phyloP scores from a whole-genome alignment of 495 filamentous ascomycete species.

The Xylaria venustula region DNA sequence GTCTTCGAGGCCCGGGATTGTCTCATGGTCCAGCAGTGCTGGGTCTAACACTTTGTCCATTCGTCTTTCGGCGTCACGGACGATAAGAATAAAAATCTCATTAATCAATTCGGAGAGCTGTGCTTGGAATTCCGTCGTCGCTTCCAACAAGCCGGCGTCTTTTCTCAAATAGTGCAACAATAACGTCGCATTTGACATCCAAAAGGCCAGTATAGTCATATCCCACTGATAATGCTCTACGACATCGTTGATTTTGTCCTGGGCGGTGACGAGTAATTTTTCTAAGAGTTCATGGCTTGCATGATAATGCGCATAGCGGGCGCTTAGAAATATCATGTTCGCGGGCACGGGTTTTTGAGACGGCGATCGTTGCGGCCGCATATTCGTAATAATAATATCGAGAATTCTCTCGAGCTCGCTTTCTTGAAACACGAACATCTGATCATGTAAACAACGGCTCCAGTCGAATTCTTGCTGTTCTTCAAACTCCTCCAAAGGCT shows the following conservation, averaged over 20 bases:
- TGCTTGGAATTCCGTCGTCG: slow-evolving; percentile 86
- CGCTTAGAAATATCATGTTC: slow-evolving; percentile 93
- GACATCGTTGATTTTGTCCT: slow-evolving; percentile 94
- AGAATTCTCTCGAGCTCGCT: slow-evolving; percentile 84
- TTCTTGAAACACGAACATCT: slow-evolving; percentile 99
- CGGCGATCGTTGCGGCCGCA: slow-evolving; percentile 93
- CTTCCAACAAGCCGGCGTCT: slow-evolving; percentile 74
- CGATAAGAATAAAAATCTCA: slow-evolving; percentile 98
- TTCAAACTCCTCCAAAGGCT: slow-evolving; percentile 82
- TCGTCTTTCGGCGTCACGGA: slow-evolving; percentile 92
- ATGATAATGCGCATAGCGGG: slow-evolving; percentile 96
- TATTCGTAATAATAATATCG: slow-evolving; percentile 95
- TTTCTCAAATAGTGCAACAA: slow-evolving; percentile 97
- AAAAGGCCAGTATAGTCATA: slow-evolving; percentile 98
- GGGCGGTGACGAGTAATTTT: slow-evolving; percentile 77
- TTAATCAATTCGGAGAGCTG: slow-evolving; percentile 95
- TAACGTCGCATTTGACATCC: slow-evolving; percentile 96
- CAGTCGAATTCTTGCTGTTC: slow-evolving; percentile 97
- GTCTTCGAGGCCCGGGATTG: slow-evolving; percentile 95
- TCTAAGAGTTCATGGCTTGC: slow-evolving; percentile 80
- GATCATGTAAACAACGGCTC: slow-evolving; percentile 91
- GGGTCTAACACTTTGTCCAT: slow-evolving; percentile 94
- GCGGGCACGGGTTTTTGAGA: slow-evolving; percentile 97
- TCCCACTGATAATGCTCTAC: slow-evolving; percentile 96
- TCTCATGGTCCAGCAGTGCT: slow-evolving; percentile 96